Evolutionary conservation across 2,329 filamentous ascomycete species (phyloP), one percentile per base, ranked within the genome.

Genomic region (Uncinocarpus reesii): DNA sequence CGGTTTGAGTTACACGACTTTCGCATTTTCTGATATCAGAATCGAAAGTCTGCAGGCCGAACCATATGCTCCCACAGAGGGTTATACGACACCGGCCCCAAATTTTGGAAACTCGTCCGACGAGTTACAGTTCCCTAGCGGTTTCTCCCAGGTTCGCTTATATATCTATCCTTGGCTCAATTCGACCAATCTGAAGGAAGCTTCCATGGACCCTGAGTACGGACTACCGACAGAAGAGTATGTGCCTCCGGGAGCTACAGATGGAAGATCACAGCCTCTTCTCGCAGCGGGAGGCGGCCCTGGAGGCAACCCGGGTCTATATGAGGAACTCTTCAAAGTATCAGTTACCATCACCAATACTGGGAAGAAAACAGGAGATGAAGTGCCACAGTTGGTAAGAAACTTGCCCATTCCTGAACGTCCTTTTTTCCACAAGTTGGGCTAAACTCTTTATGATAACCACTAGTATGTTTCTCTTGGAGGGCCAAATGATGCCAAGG

Each of bases 391-490:
- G 57, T 56, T 78, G 49, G 63, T 66, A 58, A 57, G 62, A 45
- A 13, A 24, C 24, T 21, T n/a, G n/a, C n/a, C n/a, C n/a, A n/a
- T n/a, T n/a, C n/a, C n/a, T n/a, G n/a, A n/a, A n/a, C n/a, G n/a
- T n/a, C n/a, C n/a, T n/a, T n/a, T n/a, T n/a, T n/a, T n/a, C n/a
- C n/a, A n/a, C n/a, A n/a, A n/a, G n/a, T n/a, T 24, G 7, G 26
- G 20, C 31, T 38, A 38, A 47, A 35, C 38, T 38, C 20, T 52
- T 11, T 21, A 21, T 15, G 23, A 36, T 23, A 3, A 16, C 20
- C 11, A 29, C 23, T 23, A 65, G 58, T 90, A 96, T 65, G 59
- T 96, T 47, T 80, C 76, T 24, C 83, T 93, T 2, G 90, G 89
- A 42, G 88, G 86, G 0, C 76, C 83, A 0, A 75, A 81, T 31